Evolutionary conservation across 2,329 filamentous ascomycete genomes (phyloP), one percentile per base, ranked within the genome.

Genomic region (Verticillium isaacii): DNA sequence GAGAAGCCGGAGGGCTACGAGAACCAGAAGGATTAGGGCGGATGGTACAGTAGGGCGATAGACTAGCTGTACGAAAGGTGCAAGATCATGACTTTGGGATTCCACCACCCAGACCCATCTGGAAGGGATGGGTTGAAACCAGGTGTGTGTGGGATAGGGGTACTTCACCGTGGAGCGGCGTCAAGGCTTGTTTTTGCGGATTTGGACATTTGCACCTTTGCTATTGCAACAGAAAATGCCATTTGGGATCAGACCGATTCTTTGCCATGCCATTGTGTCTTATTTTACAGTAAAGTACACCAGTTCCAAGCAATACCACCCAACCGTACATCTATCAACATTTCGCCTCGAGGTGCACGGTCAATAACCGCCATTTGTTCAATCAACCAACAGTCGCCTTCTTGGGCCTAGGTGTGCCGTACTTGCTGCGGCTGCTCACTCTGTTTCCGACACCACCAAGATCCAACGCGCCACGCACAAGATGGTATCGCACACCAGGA

Each of bases 381-480:
- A 41, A 36, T 37, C 64, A 80, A 65, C 82, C 80, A 41, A 86
- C 80, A 0, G 83, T 82, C 25, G 89, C 88, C 75, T 88, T 88
- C 89, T 98, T 98, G 0, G 95, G 94, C 82, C 97, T 98, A 88
- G 99, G 99, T 58, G 95, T 96, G 64, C 95, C 95, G 74, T 97
- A 99, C 79, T 99, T 99, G 72, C 93, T 97, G 71, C 95, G 85
- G 75, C 91, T 92, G 25, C 89, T 91, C 71, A 90, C 85, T 68
- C 95, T 85, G 75, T 88, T 95, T 25, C 88, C 89, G 67, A 99
- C 95, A 82, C 95, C 95, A 72, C 92, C 92, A 86, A 99, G 77
- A 85, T 99, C 95, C 77, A 97, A 80, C 23, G 93, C 92, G 36
- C 95, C 95, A 73, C 95, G 83, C 52, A 99, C 91, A 71, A 97